Conservation (phyloP, 2,329 filamentous ascomycete genomes). For the Talaromyces funiculosus region DNA sequence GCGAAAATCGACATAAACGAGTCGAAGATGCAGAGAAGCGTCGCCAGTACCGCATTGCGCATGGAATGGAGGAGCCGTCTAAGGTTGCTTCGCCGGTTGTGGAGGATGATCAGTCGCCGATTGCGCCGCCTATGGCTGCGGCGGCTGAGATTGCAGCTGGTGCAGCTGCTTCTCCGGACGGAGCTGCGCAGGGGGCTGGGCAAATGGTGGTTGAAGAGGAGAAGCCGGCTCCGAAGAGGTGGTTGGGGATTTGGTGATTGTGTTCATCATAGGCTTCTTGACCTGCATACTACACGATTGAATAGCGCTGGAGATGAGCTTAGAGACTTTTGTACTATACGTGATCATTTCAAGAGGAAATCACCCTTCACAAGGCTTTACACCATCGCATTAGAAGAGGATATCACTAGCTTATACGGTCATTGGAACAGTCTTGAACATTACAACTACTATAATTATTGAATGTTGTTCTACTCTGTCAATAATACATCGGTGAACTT, state of each 20-base stretch:
- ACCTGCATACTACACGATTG: not conserved
- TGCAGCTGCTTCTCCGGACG: not conserved
- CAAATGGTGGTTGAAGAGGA: conserved; percentile 37
- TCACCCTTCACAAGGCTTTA: not conserved
- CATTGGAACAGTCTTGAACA: not conserved
- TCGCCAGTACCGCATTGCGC: conserved; percentile 74
- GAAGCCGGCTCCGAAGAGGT: conserved; percentile 63
- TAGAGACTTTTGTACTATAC: not conserved
- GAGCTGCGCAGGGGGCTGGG: conserved; percentile 29
- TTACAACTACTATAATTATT: no score
- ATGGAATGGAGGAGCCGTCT: conserved; percentile 62
- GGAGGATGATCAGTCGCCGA: conserved; percentile 34
- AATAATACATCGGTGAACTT: not conserved
- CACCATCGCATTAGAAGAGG: not conserved
- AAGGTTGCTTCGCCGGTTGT: conserved; percentile 24
- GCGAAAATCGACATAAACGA: conserved; percentile 65
- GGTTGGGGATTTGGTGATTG: conserved; percentile 70
- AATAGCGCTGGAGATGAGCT: not conserved
- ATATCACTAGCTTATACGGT: not conserved
- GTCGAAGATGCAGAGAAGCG: conserved; percentile 86
- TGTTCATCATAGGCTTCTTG: not conserved
- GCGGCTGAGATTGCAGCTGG: conserved; percentile 14
- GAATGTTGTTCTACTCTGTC: no score
- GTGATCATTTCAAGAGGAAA: not conserved
- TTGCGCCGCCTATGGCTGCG: conserved; percentile 27